Evolutionary conservation across 73 alveolate species (phyloP), one percentile per base, ranked within the genome.

Genomic region (Paramecium tetraurelia): DNA sequence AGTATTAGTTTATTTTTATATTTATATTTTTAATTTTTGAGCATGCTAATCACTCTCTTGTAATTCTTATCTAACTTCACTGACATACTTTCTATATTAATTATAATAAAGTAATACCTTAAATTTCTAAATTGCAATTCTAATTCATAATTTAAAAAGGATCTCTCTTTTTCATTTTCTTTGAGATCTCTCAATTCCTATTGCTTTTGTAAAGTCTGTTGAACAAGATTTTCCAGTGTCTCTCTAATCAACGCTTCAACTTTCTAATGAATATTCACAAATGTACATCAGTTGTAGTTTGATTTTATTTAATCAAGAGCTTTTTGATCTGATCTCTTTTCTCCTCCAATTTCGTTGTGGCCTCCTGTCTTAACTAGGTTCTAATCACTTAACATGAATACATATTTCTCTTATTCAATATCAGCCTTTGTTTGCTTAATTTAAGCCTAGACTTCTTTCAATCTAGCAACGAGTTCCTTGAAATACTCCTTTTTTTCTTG

Each of bases 51-150:
- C 90, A 44, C 90, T 80, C 6, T 80, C 70, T 80, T 80, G 3
- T 0, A 44, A 22, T 80, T 80, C 90, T 80, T 80, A 20, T 46
- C 33, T 48, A 8, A 63, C 12, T 11, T 38, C 44, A 12, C 16
- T 21, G 9, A 24, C 29, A 80, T 80, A 80, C 4, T 80, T 21
- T 48, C 90, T 44, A 12, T 33, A 16, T 80, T n/a, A n/a, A 18
- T 41, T 41, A 22, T n/a, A 18, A 21, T 38, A 20, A 14, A 43
- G 9, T 7, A 44, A 44, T 12, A 75, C 90, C 90, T 80, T 46
- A 80, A 48, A 40, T 63, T 63, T 80, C 57, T 46, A 35, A 80
- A 80, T 80, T 80, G 33, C 46, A 18, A 40, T 80, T 80, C 90
- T 48, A 80, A 48, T 43, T 80, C 90, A 44, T 10, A 22, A 48